phyloP scores from a whole-genome alignment of 805 yeast species.

The Suhomyces emberorum region DNA sequence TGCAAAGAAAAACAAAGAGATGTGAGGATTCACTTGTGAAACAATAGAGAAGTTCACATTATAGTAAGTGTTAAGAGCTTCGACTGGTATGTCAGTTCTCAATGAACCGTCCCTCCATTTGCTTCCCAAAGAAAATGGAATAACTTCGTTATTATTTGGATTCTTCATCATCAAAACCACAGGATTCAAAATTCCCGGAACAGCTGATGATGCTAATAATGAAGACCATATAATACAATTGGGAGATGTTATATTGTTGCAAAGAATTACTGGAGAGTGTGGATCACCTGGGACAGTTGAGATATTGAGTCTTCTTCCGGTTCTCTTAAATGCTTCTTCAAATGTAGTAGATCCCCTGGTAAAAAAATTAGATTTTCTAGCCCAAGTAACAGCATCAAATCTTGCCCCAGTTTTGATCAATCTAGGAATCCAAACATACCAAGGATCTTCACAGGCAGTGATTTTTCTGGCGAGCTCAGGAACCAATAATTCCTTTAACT shows the following conservation, averaged over 20 bases:
- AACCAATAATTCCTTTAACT: conserved; percentile 49
- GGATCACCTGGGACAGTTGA: conserved; percentile 82
- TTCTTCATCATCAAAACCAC: conserved; percentile 73
- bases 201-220: conserved; percentile 73
- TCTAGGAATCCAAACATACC: conserved; percentile 57
- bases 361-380: conserved; percentile 63
- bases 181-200: conserved; percentile 78
- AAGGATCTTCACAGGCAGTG: conserved; percentile 66
- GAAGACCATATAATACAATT: conserved; percentile 81
- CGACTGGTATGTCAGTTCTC: conserved; percentile 75
- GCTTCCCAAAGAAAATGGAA: conserved; percentile 70
- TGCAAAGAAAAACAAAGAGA: conserved; percentile 69
- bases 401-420: conserved; percentile 77
- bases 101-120: conserved; percentile 79
- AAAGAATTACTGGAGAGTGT: conserved; percentile 74
- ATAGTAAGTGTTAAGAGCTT: conserved; percentile 68
- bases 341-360: conserved; percentile 72
- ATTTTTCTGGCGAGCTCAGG: conserved; percentile 63
- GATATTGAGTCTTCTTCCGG: conserved; percentile 69
- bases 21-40: conserved; percentile 82
- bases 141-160: conserved; percentile 34
- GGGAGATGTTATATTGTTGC: conserved; percentile 75
- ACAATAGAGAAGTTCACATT: conserved; percentile 75
- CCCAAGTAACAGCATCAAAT: conserved; percentile 75
- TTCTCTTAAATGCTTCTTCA: conserved; percentile 61